Conservation (phyloP, 768 basidiomycete genomes). For the Podaxis sp. region DNA sequence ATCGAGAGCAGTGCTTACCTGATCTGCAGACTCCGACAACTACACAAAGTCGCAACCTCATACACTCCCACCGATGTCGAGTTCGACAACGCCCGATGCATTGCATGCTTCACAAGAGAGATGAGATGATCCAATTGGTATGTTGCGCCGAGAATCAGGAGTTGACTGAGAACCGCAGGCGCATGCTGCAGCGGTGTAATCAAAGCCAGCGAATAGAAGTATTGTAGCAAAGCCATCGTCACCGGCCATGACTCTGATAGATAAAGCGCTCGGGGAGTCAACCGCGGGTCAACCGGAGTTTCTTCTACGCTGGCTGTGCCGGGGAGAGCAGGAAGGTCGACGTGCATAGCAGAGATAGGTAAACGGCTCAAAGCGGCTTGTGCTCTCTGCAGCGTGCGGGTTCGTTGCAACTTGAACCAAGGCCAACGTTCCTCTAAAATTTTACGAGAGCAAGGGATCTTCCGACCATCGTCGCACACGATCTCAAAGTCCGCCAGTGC, state of each 20-base stretch:
- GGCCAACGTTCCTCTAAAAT: conserved; percentile 92
- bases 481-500: conserved; percentile 90
- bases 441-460: conserved; percentile 77
- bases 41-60: conserved; percentile 91
- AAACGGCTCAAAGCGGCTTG: conserved; percentile 53
- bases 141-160: conserved; percentile 80
- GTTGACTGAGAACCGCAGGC: conserved; percentile 83
- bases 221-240: conserved; percentile 86
- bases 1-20: conserved; percentile 47
- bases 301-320: conserved; percentile 47
- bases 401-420: conserved; percentile 83
- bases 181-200: conserved; percentile 90
- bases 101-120: conserved; percentile 84
- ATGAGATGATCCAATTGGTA: conserved; percentile 79
- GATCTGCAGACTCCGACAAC: conserved; percentile 86
- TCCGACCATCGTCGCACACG: conserved; percentile 86
- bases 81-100: conserved; percentile 86
- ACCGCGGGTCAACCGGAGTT: conserved; percentile 68
- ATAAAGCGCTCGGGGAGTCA: conserved; percentile 75
- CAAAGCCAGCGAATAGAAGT: conserved; percentile 86
- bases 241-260: conserved; percentile 91
- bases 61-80: conserved; percentile 89
- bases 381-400: conserved; percentile 57
- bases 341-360: conserved; percentile 59
- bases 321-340: conserved; percentile 60